Evolutionary conservation across 2,329 filamentous ascomycete genomes (phyloP), one percentile per base, ranked within the genome.

Genomic region (Juglanconis sp.): DNA sequence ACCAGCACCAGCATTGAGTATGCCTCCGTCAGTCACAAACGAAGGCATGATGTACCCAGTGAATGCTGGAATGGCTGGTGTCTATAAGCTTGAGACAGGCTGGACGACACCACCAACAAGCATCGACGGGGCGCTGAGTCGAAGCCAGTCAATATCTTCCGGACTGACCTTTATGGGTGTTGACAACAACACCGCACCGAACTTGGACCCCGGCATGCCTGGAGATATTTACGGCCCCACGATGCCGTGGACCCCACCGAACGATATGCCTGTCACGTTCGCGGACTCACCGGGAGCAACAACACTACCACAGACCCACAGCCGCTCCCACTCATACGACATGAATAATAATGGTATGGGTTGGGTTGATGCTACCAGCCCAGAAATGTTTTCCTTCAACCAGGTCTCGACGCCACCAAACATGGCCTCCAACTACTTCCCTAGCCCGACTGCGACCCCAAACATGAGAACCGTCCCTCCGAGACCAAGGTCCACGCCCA

Each of bases 241-340:
- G 3, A 70, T 78, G 63, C 72, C 76, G 1, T 79, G 77, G 77
- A 73, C 71, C 1, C 72, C 75, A 5, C 70, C 74, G 3, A 71
- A 69, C 40, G 74, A 77, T 92, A 64, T 77, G 24, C 66, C 64
- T 32, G 55, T 71, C 5, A 68, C 68, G 5, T 76, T 73, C 63
- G 50, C 67, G 15, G 74, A 76, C 5, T 66, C 72, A 30, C 64
- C 72, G 17, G 64, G 70, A n/a, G 65, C 72, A 30, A 64, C 66
- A 15, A 63, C 68, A 44, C 66, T 70, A 17, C 65, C 72, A 15
- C 65, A 70, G 5, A 64, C 65, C 31, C 69, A 73, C 59, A 66
- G 67, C 35, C 70, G 73, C 53, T 74, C 73, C 11, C 70, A 74
- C 2, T 75, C 76, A 5, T 73, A 74, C 63, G 74, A 77, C 42